A percentile compares a stretch with the other conserved stretches of the same genome.
These are phyloP conservation scores for Cladophialophora exuberans DNA, from an alignment of 2,329 filamentous ascomycete genomes.

Conservation along the genomic window DNA sequence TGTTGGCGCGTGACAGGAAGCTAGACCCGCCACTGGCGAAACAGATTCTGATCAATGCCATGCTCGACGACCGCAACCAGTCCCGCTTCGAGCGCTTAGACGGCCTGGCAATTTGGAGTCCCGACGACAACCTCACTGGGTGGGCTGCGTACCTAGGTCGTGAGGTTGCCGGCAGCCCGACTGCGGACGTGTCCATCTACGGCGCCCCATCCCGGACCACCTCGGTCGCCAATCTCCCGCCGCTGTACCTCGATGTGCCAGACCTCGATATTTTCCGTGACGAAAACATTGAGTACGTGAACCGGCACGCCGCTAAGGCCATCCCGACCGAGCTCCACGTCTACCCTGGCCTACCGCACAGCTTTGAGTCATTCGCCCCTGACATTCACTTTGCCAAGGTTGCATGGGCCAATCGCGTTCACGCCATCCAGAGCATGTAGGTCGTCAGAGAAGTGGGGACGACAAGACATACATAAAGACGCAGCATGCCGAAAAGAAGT, in stretches of 20 bases:
- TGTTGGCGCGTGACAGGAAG: conserved; percentile 43
- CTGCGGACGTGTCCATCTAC: conserved; percentile 38
- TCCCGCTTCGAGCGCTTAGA: conserved; percentile 40
- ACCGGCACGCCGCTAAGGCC: conserved; percentile 45
- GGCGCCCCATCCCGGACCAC: conserved; percentile 44
- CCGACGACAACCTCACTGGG: conserved; percentile 44
- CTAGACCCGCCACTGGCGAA: conserved; percentile 39
- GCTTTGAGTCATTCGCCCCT: conserved; percentile 40
- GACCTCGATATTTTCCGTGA: conserved; percentile 50
- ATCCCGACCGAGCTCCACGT: conserved; percentile 51
- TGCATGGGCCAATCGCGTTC: conserved; percentile 23
- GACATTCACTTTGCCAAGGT: conserved; percentile 19
- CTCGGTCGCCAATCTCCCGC: conserved; percentile 45
- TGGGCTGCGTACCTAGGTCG: conserved; percentile 45
- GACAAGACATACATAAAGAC: no score
- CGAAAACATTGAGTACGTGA: conserved; percentile 46
- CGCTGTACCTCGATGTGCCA: conserved; percentile 50
- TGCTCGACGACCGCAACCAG: conserved; percentile 52
- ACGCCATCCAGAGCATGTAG: no score
- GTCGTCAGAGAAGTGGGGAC: no score
- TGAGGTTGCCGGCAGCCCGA: conserved; percentile 25
- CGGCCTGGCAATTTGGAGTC: conserved; percentile 42
- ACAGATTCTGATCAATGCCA: conserved; percentile 52
- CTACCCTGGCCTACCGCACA: conserved; percentile 48
- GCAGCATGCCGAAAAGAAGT: no score